Conservation (phyloP, 176 grass and related monocot species). For the Oryza coarctata region DNA sequence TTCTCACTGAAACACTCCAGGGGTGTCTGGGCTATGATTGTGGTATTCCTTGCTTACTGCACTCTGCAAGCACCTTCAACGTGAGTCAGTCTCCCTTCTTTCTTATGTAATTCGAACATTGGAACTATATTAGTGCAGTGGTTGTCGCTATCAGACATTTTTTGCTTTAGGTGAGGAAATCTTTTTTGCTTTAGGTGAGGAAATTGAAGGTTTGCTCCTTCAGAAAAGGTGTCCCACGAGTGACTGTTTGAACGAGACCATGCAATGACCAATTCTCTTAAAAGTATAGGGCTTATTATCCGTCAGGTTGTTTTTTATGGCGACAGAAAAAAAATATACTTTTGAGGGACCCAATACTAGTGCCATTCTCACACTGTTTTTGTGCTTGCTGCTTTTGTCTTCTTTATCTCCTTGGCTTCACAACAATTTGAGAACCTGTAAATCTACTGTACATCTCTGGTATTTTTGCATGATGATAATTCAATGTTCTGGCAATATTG, state of each 20-base stretch:
- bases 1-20: slow-evolving; percentile 48
- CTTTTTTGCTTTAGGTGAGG: not conserved
- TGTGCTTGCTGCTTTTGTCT: slow-evolving; percentile 1
- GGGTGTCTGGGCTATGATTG: slow-evolving; percentile 98
- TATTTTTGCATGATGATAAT: slow-evolving; percentile 35
- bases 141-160: not conserved
- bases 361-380: slow-evolving; percentile 2
- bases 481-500: slow-evolving; percentile 27
- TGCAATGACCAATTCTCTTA: not conserved
- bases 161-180: not conserved
- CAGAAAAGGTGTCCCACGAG: not conserved
- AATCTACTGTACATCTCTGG: not conserved
- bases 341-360: not conserved
- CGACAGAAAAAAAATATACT: slow-evolving; percentile 1
- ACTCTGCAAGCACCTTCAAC: slow-evolving; percentile 97
- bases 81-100: slow-evolving; percentile 42
- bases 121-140: not conserved
- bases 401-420: not conserved
- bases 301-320: not conserved
- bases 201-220: not conserved
- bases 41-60: slow-evolving; percentile 90
- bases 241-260: not conserved
- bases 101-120: slow-evolving; percentile 1
- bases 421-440: not conserved
- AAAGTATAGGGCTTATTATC: not conserved